Percentiles rank a stretch among this genome's conserved stretches.
phyloP scores from a whole-genome alignment of 345 rosid genomes.

The Combretum micranthum region DNA sequence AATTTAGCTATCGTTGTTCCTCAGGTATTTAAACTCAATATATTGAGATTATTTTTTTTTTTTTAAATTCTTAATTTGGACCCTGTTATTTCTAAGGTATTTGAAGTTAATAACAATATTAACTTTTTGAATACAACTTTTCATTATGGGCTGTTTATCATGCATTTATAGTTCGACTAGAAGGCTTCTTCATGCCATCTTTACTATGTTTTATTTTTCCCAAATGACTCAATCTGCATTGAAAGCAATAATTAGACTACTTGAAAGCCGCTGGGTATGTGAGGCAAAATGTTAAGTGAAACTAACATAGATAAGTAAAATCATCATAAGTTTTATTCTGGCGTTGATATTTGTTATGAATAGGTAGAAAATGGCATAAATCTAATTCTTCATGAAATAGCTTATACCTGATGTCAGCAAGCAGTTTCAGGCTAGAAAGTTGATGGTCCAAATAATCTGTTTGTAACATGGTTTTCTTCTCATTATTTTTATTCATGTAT shows the following conservation, averaged over 20 bases:
- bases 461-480: neutral
- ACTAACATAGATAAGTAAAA: no score
- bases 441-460: neutral
- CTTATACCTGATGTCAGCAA: neutral
- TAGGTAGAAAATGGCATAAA: no score
- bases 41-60: no score
- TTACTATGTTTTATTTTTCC: neutral
- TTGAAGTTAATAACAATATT: no score
- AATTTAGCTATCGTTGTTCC: slow-evolving; percentile 93
- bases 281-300: no score
- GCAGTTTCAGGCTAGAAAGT: no score
- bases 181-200: neutral
- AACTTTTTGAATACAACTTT: no score
- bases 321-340: neutral
- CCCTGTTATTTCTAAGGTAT: no score
- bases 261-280: no score
- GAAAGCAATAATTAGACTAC: no score
- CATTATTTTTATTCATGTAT: slow-evolving; percentile 1
- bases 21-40: slow-evolving; percentile 36
- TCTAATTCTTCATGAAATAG: neutral
- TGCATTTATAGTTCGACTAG: neutral
- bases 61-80: no score
- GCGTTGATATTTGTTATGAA: neutral
- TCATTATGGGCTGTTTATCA: neutral
- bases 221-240: no score